These are phyloP conservation scores for Chlorociboria aeruginascens DNA, from an alignment of 495 filamentous ascomycete genomes.

Conservation along the genomic window DNA sequence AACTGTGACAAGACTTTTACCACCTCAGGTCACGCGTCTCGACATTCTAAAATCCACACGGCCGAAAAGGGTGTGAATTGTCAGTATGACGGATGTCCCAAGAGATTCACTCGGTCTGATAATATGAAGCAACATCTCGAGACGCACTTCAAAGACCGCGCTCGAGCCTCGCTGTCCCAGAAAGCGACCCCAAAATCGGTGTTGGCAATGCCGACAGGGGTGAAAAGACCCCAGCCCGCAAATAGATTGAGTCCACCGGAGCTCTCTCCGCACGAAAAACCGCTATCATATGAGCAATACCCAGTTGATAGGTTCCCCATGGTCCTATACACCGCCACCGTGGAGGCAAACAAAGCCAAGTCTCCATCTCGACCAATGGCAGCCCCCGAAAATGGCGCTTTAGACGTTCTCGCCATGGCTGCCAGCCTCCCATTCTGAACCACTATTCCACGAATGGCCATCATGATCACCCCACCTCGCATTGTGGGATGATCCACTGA, in stretches of 20 bases:
- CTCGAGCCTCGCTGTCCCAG: conserved; percentile 14
- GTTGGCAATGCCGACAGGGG: conserved; percentile 3
- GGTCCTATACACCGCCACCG: not conserved
- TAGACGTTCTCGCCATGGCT: conserved; percentile 7
- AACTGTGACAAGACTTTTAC: conserved; percentile 78
- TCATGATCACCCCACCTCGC: not conserved
- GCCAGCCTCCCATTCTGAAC: not conserved
- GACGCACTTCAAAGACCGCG: conserved; percentile 59
- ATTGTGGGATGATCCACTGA: not conserved
- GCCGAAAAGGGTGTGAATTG: conserved; percentile 89
- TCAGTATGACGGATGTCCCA: conserved; percentile 63
- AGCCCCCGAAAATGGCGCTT: not conserved
- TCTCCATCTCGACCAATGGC: not conserved
- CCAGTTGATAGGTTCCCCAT: not conserved
- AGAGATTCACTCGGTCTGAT: conserved; percentile 91
- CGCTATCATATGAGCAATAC: not conserved
- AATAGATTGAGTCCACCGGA: conserved; percentile 1
- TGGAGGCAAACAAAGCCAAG: not conserved
- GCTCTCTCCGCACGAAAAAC: conserved; percentile 6
- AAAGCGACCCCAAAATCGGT: conserved; percentile 6
- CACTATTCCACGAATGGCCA: not conserved
- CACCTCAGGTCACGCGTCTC: conserved; percentile 90
- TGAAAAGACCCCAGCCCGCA: conserved; percentile 4
- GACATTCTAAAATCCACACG: conserved; percentile 93
- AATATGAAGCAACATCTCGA: conserved; percentile 98